A percentile compares a stretch with the other conserved stretches of the same genome.
Evolutionary conservation across 768 basidiomycete genomes (phyloP).

Genomic region (Tephrocybe sp.): DNA sequence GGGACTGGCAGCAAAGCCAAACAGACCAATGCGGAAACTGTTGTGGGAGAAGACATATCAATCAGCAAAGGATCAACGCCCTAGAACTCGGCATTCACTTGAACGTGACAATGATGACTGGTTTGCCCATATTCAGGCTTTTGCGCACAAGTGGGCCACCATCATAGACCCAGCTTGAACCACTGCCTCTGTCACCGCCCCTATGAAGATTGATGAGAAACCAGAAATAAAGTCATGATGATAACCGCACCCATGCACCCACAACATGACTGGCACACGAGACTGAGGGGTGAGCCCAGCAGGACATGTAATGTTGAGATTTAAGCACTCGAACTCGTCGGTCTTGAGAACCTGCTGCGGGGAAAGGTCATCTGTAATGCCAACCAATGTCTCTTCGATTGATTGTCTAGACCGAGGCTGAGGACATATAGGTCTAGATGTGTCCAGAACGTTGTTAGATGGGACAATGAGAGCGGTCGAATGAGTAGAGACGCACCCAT

Average conservation of each 20-base stretch:
- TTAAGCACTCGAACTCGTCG: conserved; percentile 78
- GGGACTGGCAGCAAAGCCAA: conserved; percentile 72
- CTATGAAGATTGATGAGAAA: conserved; percentile 31
- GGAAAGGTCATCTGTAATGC: conserved; percentile 48
- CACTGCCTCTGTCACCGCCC: conserved; percentile 69
- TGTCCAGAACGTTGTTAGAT: background rate
- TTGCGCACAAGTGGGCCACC: conserved; percentile 69
- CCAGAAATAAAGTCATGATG: conserved; percentile 5
- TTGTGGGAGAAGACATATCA: background rate
- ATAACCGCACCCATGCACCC: conserved; percentile 74
- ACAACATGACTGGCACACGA: conserved; percentile 73
- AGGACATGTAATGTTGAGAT: conserved; percentile 78
- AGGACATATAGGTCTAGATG: conserved; percentile 69
- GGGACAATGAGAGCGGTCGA: background rate
- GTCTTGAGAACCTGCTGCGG: conserved; percentile 56
- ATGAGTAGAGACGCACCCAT: conserved; percentile 49
- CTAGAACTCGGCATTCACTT: conserved; percentile 49
- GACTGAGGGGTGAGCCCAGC: conserved; percentile 51
- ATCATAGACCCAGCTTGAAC: conserved; percentile 77
- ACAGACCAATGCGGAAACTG: conserved; percentile 74
- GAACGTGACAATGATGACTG: conserved; percentile 68
- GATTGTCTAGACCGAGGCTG: conserved; percentile 45
- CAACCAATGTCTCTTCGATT: conserved; percentile 62
- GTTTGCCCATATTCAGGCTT: conserved; percentile 59
- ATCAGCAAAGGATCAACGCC: conserved; percentile 1